Evolutionary conservation across 257 asterid genomes (phyloP), one percentile per base, ranked within the genome.

Genomic region (Solanum etuberosum): DNA sequence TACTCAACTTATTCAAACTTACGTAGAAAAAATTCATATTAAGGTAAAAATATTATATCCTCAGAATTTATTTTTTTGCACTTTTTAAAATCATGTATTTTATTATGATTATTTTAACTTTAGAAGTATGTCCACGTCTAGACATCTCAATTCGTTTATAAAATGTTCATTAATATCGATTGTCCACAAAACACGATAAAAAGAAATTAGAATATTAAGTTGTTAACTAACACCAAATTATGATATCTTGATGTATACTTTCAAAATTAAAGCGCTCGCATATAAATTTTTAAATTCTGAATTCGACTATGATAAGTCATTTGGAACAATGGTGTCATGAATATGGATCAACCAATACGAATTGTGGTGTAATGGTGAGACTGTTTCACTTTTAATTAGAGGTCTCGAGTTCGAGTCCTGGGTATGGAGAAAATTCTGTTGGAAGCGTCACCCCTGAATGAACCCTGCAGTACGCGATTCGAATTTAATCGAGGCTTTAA

Each of bases 391-490:
- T 51, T 51, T 51, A 51, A 51, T 2, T 51, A 51, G 3, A 51
- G 0, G 4, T 18, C n/a, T 51, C 3, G 1, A 51, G 8, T 51
- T 51, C 1, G 1, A 51, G 0, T 51, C 4, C 3, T 51, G 2
- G 0, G 1, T 51, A 51, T 51, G 23, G 2, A 18, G 61, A 51
- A 51, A 51, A 6, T 16, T 51, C 6, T 6, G 4, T 16, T 6
- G 9, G 1, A 1, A 51, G n/a, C 1, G 0, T 51, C 23, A 51
- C 61, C 2, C 6, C 2, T 9, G 0, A 51, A 18, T 18, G 9
- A 6, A 4, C 61, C 9, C n/a, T 18, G 10, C 9, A 51, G 18
- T 18, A 51, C 1, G 0, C 18, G 1, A 51, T 51, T 51, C 4
- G 1, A 16, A 51, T 18, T 51, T 51, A 7, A 0, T 51, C 0